Base-by-base conservation (phyloP, 176 grass and related monocot species). In the Oryza glumipatula region DNA sequence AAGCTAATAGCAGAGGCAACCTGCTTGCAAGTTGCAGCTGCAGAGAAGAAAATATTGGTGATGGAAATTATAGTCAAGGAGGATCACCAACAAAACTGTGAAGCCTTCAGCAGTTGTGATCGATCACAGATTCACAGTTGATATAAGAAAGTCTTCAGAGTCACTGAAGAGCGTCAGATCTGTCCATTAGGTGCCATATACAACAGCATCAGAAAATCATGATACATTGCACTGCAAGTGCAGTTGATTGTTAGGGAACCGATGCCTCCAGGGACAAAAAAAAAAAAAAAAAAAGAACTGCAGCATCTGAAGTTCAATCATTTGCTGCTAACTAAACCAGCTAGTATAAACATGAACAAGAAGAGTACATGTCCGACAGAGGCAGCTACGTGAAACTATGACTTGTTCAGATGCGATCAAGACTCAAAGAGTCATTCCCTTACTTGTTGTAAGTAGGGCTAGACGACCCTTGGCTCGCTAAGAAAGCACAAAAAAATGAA, bases 401-500 rank as follows among this genome's bases (percentile, higher is more conserved):
- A 70, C 15, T 51, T 87, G 65, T 21, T 78, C 22, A 35, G 64
- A 71, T 58, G 67, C 3, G 80, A 90, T 68, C 26, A 79, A 84
- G 51, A 10, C 58, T 63, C 58, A 63, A 63, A 3, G 58, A 12
- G 71, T 32, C 52, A 52, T 67, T 74, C 22, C 81, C 64, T 83
- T 69, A 72, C 79, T 87, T 68, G 72, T 87, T 68, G 72, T 80
- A 89, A 72, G 68, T 45, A 89, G 74, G 85, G 39, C 69, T 78
- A 81, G 75, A 89, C 24, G 70, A 77, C 78, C 30, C 69, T 13
- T 48, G 33, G 76, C 45, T 68, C 13, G 72, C 82, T 60, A 87
- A 87, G 16, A 75, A 87, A 87, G 76, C 41, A 85, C 47, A 80
- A 87, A 87, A 87, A 90, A 88, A 76, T 61, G 54, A 85, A 83